Conservation (phyloP, 345 rosid species). For the Crucihimalaya himalaica region DNA sequence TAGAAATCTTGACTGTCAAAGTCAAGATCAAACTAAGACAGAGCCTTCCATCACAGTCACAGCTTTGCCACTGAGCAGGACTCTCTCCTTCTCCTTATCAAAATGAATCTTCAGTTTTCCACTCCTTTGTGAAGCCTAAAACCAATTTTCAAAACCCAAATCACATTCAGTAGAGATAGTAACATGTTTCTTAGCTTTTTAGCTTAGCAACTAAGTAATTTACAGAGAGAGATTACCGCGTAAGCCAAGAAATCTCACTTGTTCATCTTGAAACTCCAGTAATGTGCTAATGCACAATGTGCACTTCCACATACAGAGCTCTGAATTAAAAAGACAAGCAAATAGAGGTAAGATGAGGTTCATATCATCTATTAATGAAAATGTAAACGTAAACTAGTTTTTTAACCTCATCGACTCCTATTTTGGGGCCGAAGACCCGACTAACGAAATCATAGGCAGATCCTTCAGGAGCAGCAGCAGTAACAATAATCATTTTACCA, state of each 20-base stretch:
- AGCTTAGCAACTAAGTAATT: neutral
- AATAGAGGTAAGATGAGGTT: neutral
- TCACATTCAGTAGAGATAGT: neutral
- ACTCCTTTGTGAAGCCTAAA: constrained; percentile 59
- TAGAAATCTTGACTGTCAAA: neutral
- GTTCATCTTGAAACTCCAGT: constrained; percentile 66
- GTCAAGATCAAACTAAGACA: constrained; percentile 42
- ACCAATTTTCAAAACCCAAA: no score
- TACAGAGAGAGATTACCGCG: constrained; percentile 35
- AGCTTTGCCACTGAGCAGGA: constrained; percentile 62
- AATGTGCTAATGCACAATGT: constrained; percentile 65
- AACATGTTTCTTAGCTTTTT: neutral
- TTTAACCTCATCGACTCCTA: constrained; percentile 16
- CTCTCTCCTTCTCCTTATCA: constrained; percentile 51
- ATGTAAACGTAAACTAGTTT: no score
- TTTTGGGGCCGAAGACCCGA: constrained; percentile 36
- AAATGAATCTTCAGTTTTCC: constrained; percentile 53
- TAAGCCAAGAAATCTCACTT: constrained; percentile 58
- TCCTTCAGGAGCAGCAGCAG: constrained; percentile 56
- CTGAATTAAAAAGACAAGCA: constrained; percentile 37
- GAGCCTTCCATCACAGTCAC: constrained; percentile 60
- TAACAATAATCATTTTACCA: constrained; percentile 51
- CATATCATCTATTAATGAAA: no score
- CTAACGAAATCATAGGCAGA: constrained; percentile 29
- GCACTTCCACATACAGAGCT: constrained; percentile 75